Percentiles rank a stretch among this genome's conserved stretches.
Conservation (phyloP, 768 basidiomycete genomes). For the Daedaleopsis nitida region DNA sequence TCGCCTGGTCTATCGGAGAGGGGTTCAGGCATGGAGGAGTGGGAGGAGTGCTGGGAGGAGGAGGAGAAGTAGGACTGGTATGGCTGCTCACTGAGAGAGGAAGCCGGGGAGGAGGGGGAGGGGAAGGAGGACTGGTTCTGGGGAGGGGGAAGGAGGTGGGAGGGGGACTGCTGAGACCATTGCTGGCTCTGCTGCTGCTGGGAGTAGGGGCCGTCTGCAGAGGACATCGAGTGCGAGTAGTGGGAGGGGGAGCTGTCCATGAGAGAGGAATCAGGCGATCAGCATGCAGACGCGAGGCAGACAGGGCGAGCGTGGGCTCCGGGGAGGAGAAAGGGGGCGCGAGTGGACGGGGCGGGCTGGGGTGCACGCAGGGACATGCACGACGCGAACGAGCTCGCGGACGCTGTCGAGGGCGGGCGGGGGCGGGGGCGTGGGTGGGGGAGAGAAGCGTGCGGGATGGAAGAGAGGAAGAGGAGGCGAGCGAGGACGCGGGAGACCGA, state of each 20-base stretch:
- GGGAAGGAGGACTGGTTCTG: conserved; percentile 34
- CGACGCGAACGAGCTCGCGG: not conserved
- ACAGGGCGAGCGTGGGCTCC: not conserved
- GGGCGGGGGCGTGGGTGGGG: not conserved
- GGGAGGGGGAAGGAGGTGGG: conserved; percentile 32
- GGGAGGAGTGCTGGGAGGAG: conserved; percentile 23
- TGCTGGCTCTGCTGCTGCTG: conserved; percentile 35
- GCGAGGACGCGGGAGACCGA: not conserved
- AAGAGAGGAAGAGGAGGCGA: conserved; percentile 5
- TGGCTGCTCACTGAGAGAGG: conserved; percentile 34
- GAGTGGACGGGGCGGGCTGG: not conserved
- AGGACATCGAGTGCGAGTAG: conserved; percentile 30
- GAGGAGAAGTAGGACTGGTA: conserved; percentile 30
- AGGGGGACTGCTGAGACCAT: conserved; percentile 31
- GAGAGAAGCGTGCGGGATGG: conserved; percentile 7
- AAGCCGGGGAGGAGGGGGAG: conserved; percentile 35
- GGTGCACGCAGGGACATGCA: not conserved
- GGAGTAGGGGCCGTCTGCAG: conserved; percentile 34
- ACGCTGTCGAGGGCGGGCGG: conserved; percentile 1
- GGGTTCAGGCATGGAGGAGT: conserved; percentile 27
- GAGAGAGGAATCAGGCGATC: conserved; percentile 19
- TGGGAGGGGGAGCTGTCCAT: conserved; percentile 29
- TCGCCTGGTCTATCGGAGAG: conserved; percentile 26
- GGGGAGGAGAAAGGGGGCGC: not conserved
- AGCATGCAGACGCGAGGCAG: conserved; percentile 22